phyloP scores from a whole-genome alignment of 2,329 filamentous ascomycete genomes.

The Grosmannia clavigera region DNA sequence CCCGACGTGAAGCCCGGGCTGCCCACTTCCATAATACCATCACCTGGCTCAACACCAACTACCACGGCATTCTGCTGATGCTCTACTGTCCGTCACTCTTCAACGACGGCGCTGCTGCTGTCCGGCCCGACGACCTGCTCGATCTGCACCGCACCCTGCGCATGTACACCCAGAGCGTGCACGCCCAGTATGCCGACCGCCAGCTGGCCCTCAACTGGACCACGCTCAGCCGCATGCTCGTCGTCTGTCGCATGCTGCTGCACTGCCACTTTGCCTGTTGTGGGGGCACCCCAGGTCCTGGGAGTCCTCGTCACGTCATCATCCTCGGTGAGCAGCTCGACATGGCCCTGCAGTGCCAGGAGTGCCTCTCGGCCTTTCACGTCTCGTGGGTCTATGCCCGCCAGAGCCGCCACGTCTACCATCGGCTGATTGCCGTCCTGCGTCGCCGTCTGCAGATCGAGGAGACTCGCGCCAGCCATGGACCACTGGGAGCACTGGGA shows the following conservation, averaged over 20 bases:
- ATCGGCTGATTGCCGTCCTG: neutral
- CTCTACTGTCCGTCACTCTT: constrained; percentile 30
- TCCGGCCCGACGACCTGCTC: constrained; percentile 12
- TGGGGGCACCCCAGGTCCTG: too few relatives aligned
- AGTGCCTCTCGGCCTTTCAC: constrained; percentile 3
- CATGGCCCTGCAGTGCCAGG: constrained; percentile 6
- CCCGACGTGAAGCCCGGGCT: constrained; percentile 27
- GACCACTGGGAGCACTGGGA: too few relatives aligned
- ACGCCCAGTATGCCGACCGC: constrained; percentile 27
- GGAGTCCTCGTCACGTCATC: too few relatives aligned
- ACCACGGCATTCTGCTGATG: constrained; percentile 30
- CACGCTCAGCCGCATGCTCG: constrained; percentile 25
- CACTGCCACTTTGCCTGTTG: constrained; percentile 14
- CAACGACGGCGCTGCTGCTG: constrained; percentile 22
- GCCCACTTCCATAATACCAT: constrained; percentile 32
- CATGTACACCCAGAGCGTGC: constrained; percentile 28
- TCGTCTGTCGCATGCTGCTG: constrained; percentile 24
- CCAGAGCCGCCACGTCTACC: neutral
- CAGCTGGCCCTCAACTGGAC: constrained; percentile 30
- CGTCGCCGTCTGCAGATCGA: neutral
- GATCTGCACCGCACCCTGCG: constrained; percentile 27
- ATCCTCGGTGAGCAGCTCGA: constrained; percentile 4
- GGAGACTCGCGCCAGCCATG: neutral
- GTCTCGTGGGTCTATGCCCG: constrained; percentile 3
- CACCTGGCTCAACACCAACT: constrained; percentile 29